Conservation (phyloP, 2,329 filamentous ascomycete genomes). For the Aspergillus quadrilineatus region DNA sequence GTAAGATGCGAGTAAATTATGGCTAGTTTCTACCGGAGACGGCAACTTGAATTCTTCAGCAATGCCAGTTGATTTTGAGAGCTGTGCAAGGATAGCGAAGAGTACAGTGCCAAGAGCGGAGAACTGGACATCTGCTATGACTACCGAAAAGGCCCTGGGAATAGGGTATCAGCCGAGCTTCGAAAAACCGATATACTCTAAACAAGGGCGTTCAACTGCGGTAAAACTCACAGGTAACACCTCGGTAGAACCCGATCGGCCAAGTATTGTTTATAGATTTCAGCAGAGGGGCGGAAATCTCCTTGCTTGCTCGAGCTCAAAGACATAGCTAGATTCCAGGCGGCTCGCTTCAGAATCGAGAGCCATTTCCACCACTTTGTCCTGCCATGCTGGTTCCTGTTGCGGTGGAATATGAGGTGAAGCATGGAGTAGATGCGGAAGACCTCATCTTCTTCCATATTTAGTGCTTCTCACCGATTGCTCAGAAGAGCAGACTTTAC, state of each 20-base stretch:
- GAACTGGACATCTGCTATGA: slow-evolving; percentile 71
- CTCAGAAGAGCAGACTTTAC: background rate
- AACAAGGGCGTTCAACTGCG: background rate
- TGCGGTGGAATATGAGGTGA: slow-evolving; percentile 73
- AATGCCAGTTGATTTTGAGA: slow-evolving; percentile 48
- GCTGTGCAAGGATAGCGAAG: slow-evolving; percentile 62
- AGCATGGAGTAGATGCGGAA: slow-evolving; percentile 49
- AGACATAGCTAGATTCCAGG: slow-evolving; percentile 55
- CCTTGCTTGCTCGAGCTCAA: slow-evolving; percentile 33
- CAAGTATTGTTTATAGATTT: slow-evolving; percentile 35
- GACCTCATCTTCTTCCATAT: slow-evolving; percentile 33
- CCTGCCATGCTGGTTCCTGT: slow-evolving; percentile 84
- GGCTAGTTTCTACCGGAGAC: background rate
- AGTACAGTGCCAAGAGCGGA: slow-evolving; percentile 69
- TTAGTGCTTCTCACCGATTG: background rate
- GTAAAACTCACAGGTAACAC: slow-evolving; percentile 42
- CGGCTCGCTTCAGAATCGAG: slow-evolving; percentile 66
- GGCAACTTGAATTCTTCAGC: slow-evolving; percentile 25
- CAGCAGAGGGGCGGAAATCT: slow-evolving; percentile 6
- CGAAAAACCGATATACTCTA: background rate
- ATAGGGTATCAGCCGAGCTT: background rate
- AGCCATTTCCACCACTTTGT: slow-evolving; percentile 80
- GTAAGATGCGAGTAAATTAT: background rate
- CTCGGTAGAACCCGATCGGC: slow-evolving; percentile 37
- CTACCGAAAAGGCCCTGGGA: slow-evolving; percentile 59